Percentiles rank a stretch among this genome's conserved stretches.
Conservation (phyloP, 1,284 basidiomycete genomes). For the Abortiporus biennis region DNA sequence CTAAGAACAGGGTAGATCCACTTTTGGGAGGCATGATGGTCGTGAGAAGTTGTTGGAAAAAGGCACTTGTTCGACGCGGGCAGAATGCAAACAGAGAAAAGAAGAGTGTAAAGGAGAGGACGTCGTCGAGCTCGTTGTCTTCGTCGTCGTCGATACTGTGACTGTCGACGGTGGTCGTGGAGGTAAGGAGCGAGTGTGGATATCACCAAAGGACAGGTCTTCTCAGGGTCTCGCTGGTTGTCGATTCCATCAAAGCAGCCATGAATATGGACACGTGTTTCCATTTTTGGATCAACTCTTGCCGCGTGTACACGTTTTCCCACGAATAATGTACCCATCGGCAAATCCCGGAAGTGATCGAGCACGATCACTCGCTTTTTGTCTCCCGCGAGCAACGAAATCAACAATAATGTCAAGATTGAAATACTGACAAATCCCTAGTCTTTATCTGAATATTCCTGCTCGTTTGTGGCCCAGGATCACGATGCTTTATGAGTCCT, state of each 20-base stretch:
- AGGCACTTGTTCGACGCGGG: neutral
- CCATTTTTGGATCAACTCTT: slow-evolving; percentile 2
- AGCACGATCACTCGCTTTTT: too few relatives aligned
- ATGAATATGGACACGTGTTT: neutral
- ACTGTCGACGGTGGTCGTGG: slow-evolving; percentile 18
- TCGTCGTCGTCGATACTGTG: slow-evolving; percentile 16
- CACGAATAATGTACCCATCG: neutral
- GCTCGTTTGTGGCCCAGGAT: too few relatives aligned
- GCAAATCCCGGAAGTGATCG: too few relatives aligned
- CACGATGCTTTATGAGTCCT: too few relatives aligned
- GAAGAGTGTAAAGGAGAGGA: slow-evolving; percentile 9
- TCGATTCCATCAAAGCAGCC: slow-evolving; percentile 14
- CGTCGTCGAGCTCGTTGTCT: slow-evolving; percentile 8
- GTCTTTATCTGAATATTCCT: too few relatives aligned
- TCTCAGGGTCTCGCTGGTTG: slow-evolving; percentile 14
- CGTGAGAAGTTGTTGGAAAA: slow-evolving; percentile 4
- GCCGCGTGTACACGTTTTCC: slow-evolving; percentile 3
- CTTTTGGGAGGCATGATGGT: slow-evolving; percentile 38
- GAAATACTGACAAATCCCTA: too few relatives aligned
- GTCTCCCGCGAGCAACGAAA: too few relatives aligned
- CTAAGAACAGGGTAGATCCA: slow-evolving; percentile 60
- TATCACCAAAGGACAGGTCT: slow-evolving; percentile 11
- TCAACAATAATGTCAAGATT: too few relatives aligned
- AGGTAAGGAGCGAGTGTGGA: slow-evolving; percentile 18
- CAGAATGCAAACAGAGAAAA: slow-evolving; percentile 9